Conservation (phyloP, 176 grass and related monocot genomes). For the Elaeis guineensis region DNA sequence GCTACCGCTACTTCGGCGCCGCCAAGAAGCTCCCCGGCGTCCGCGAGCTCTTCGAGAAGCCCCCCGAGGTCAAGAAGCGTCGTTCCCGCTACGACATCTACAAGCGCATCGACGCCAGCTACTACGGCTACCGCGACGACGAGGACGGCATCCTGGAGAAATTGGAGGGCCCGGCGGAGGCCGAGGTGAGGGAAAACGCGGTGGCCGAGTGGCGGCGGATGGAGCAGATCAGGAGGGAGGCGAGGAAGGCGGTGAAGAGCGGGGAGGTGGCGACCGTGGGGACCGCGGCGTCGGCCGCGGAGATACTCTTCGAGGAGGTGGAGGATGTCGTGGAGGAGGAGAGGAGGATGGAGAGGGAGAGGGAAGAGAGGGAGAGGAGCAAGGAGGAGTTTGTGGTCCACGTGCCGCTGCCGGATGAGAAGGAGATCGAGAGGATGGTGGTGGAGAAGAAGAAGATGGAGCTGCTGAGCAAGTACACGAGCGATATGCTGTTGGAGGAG, state of each 20-base stretch:
- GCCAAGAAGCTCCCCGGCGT: conserved; percentile 93
- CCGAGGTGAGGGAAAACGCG: conserved; percentile 45
- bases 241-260: conserved; percentile 74
- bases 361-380: conserved; percentile 45
- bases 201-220: conserved; percentile 62
- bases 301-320: conserved; percentile 78
- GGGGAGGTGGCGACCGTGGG: conserved; percentile 56
- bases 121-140: conserved; percentile 90
- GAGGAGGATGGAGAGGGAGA: conserved; percentile 53
- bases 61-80: conserved; percentile 65
- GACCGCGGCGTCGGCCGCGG: conserved; percentile 26
- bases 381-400: conserved; percentile 78
- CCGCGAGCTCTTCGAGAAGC: conserved; percentile 92
- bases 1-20: conserved; percentile 93
- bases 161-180: conserved; percentile 60
- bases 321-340: conserved; percentile 98
- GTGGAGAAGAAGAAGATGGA: conserved; percentile 92
- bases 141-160: conserved; percentile 89
- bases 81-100: conserved; percentile 90
- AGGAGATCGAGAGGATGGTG: conserved; percentile 93
- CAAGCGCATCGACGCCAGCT: conserved; percentile 82
- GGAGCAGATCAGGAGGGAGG: conserved; percentile 62
- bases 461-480: conserved; percentile 81
- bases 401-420: conserved; percentile 79
- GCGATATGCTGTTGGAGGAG: conserved; percentile 50